Base-by-base conservation (phyloP, 257 asterid species). In the Penstemon davidsonii region DNA sequence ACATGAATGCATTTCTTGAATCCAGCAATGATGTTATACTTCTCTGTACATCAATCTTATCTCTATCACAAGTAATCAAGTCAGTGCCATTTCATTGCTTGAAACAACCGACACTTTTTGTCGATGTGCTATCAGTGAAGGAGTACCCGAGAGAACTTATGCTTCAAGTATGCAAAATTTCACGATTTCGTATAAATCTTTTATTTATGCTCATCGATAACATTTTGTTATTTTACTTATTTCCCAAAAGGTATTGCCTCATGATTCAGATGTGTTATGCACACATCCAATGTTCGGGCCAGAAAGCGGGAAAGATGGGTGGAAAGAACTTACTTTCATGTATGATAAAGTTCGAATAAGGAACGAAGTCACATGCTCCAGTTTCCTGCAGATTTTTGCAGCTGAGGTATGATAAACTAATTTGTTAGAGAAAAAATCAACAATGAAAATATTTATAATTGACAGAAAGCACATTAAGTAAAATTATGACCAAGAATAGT, bases 261-360 rank as follows among this genome's bases (percentile, higher is more conserved):
- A n/a, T 36, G 96, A 87, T 19, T 82, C 87, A 0, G 98, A 92
- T 63, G 82, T 92, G 79, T 77, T 92, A 25, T 92, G 98, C 83
- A 87, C 97, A 6, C 98, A 92, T 65, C 98, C 98, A 0, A 89
- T 92, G 98, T 92, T 92, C 50, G 98, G 98, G 59, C 98, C 98
- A 1, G 87, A 88, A 42, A 92, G 98, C 41, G 98, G 98, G 39
- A 81, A 73, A 62, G 67, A 86, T 79, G 96, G 98, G 38, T 92
- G 98, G 98, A 70, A 55, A 8, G 88, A 69, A 60, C 86, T 92
- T 53, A 58, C 69, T 55, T 88, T 92, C 73, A 83, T 89, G 91
- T 89, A 73, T 40, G 95, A 92, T 33, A 89, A 75, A 72, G 86
- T 86, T 43, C 85, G 95, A 43, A 82, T 89, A 45, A 81, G 71